These are phyloP conservation scores for Notholithocarpus densiflorus DNA, from an alignment of 306 rosid genomes.

Conservation along the genomic window DNA sequence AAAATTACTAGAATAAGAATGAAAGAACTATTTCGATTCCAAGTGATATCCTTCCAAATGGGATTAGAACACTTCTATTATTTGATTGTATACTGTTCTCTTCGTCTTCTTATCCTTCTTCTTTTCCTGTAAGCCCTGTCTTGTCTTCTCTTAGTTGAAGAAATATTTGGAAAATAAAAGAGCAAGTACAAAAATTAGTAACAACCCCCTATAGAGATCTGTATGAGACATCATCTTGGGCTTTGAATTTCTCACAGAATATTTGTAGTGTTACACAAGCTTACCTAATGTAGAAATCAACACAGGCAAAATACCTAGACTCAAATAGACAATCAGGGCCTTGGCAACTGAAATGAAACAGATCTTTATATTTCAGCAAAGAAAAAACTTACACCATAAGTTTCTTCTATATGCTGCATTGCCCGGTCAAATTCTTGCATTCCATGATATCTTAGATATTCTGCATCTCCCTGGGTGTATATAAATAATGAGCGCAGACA, in stretches of 20 bases:
- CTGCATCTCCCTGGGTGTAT: slow-evolving; percentile 73
- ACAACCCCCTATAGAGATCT: neutral
- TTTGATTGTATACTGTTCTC: no score
- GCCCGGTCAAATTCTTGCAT: slow-evolving; percentile 97
- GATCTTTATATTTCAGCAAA: neutral
- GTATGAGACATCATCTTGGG: neutral
- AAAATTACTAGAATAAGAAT: no score
- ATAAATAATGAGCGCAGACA: slow-evolving; percentile 29
- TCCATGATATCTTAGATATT: slow-evolving; percentile 71
- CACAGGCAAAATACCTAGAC: neutral
- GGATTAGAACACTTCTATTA: no score
- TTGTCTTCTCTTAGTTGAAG: no score
- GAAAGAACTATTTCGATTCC: no score
- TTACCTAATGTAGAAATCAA: neutral
- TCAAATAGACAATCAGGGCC: neutral
- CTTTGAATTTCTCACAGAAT: neutral
- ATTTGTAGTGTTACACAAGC: neutral
- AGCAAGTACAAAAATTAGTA: neutral
- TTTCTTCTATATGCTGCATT: slow-evolving; percentile 95
- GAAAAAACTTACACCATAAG: slow-evolving; percentile 65
- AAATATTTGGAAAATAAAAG: neutral
- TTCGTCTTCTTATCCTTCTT: no score
- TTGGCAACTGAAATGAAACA: neutral
- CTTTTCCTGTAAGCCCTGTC: no score
- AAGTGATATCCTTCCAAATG: no score